phyloP scores from a whole-genome alignment of 805 yeast species.

The Torulaspora delbrueckii region DNA sequence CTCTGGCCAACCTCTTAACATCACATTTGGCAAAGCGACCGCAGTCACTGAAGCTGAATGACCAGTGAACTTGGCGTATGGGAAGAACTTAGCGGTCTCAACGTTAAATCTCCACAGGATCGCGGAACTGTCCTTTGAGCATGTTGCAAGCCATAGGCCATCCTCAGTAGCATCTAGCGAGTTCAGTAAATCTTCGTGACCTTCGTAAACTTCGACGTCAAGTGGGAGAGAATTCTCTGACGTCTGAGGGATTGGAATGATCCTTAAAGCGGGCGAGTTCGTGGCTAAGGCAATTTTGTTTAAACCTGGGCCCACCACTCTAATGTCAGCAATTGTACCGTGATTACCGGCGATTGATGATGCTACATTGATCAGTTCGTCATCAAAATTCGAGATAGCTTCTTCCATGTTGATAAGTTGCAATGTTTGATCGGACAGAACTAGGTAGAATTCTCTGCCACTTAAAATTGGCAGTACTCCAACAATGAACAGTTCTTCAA shows the following conservation, averaged over 20 bases:
- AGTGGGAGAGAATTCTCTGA: slow-evolving; percentile 34
- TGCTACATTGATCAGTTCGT: slow-evolving; percentile 39
- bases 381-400: slow-evolving; percentile 28
- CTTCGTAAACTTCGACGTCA: slow-evolving; percentile 65
- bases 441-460: slow-evolving; percentile 42
- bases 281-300: slow-evolving; percentile 78
- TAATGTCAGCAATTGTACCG: slow-evolving; percentile 89
- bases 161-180: slow-evolving; percentile 71
- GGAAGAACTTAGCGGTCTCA: slow-evolving; percentile 37
- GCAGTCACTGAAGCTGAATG: slow-evolving; percentile 87
- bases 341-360: slow-evolving; percentile 84
- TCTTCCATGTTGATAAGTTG: slow-evolving; percentile 41
- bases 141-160: slow-evolving; percentile 89
- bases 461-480: slow-evolving; percentile 47
- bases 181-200: slow-evolving; percentile 82
- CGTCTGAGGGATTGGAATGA: slow-evolving; percentile 44
- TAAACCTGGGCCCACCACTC: slow-evolving; percentile 60
- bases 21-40: slow-evolving; percentile 62
- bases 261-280: slow-evolving; percentile 81
- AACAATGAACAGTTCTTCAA: slow-evolving; percentile 68
- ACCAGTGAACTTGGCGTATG: slow-evolving; percentile 67
- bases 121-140: slow-evolving; percentile 83
- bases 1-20: slow-evolving; percentile 45
- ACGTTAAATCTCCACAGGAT: slow-evolving; percentile 71
- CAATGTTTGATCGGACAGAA: slow-evolving; percentile 82